Evolutionary conservation across 2,329 filamentous ascomycete genomes (phyloP), one percentile per base, ranked within the genome.

Genomic region (Pochonia chlamydosporia): DNA sequence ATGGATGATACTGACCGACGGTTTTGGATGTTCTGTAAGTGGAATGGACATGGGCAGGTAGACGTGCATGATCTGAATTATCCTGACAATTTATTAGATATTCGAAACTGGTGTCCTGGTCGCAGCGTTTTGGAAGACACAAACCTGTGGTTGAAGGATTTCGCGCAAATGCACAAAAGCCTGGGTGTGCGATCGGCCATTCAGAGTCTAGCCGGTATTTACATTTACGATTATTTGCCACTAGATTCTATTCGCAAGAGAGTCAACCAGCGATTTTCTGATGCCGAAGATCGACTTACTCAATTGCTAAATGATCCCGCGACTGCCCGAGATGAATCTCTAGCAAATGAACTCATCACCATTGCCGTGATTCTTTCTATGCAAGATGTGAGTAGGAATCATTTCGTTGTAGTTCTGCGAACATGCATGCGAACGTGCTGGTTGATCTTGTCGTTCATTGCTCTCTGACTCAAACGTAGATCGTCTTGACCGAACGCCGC

Each of bases 171-270:
- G 64, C 62, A 65, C 20, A 57, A 62, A 21, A 60, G 58, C 23
- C 49, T 54, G 13, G 65, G 65, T 18, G 63, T 71, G 8, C 54
- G 59, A 3, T 56, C 60, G 23, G 68, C 68, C 5, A 68, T 71
- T n/a, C 63, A 68, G 37, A 66, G 66, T 20, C 56, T 71, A 3
- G 65, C 67, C 3, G 67, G 66, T 2, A 62, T 69, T 1, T 71
- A 71, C 25, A 64, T 71, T 5, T 67, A 69, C 47, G 68, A 71
- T 47, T 71, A 70, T 28, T 47, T 62, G 14, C 66, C 66, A 1
- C 53, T 60, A 24, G 59, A 65, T 8, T 49, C 50, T 5, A 54
- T 70, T 11, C 57, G 59, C 14, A 53, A 53, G 9, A 57, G 61
- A 11, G 62, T 68, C 44, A 69, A 68, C 37, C 46, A 60, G 10